Conservation (phyloP, 1,284 basidiomycete genomes). For the Tilletia caries region DNA sequence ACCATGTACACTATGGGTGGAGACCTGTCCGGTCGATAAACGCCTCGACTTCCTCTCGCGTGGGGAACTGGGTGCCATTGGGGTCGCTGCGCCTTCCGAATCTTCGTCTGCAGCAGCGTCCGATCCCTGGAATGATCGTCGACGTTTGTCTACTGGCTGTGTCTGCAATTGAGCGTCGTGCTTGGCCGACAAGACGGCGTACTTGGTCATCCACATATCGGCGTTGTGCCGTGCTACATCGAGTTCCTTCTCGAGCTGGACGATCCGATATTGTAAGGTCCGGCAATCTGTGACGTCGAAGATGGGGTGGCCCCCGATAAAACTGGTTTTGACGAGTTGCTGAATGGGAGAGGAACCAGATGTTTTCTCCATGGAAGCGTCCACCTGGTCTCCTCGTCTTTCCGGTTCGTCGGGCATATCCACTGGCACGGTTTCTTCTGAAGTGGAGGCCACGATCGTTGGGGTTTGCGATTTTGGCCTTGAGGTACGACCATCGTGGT, state of each 20-base stretch:
- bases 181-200: not conserved
- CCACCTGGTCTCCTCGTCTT: not conserved
- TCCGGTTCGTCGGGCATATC: not conserved
- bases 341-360: not conserved
- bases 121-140: no score
- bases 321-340: not conserved
- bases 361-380: not conserved
- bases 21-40: no score
- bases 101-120: not conserved
- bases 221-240: not conserved
- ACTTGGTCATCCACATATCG: not conserved
- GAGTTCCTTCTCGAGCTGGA: constrained; percentile 2
- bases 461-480: not conserved
- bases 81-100: not conserved
- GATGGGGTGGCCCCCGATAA: not conserved
- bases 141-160: no score
- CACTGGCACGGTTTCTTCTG: not conserved
- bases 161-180: no score
- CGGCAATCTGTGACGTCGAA: not conserved
- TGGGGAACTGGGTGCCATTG: no score
- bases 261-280: not conserved
- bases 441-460: not conserved
- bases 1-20: no score
- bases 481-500: not conserved
- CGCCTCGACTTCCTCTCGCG: no score